Evolutionary conservation across 305 asterid genomes (phyloP).

Genomic region (Lippia alba): DNA sequence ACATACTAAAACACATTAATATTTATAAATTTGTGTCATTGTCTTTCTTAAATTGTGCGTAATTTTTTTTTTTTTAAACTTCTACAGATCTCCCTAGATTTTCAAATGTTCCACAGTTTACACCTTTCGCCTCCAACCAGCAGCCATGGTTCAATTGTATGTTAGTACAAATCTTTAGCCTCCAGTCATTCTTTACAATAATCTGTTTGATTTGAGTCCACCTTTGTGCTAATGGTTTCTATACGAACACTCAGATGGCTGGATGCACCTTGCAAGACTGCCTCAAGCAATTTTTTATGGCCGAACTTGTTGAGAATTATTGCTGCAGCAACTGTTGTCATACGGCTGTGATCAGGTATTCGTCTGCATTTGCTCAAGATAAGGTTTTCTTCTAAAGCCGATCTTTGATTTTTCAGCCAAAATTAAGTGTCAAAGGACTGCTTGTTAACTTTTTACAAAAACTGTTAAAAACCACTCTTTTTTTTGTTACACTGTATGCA

Average conservation of each 20-base stretch:
- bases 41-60: no score
- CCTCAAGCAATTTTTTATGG: slow-evolving; percentile 60
- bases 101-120: slow-evolving; percentile 75
- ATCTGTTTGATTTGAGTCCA: slow-evolving; percentile 9
- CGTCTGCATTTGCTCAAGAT: slow-evolving; percentile 47
- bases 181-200: background rate
- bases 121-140: slow-evolving; percentile 67
- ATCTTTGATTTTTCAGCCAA: no score
- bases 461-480: background rate
- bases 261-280: slow-evolving; percentile 50
- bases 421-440: no score
- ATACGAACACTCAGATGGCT: slow-evolving; percentile 48
- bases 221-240: slow-evolving; percentile 29
- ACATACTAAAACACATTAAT: no score
- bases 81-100: slow-evolving; percentile 81
- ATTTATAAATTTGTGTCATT: no score
- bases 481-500: slow-evolving; percentile 6
- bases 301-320: slow-evolving; percentile 45
- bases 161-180: slow-evolving; percentile 33
- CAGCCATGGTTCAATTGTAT: slow-evolving; percentile 63
- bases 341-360: slow-evolving; percentile 66
- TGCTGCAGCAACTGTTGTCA: slow-evolving; percentile 93
- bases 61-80: background rate
- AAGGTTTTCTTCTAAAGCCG: slow-evolving; percentile 51
- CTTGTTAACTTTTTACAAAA: background rate